Evolutionary conservation across 768 basidiomycete genomes (phyloP).

Genomic region (Tulasnella sp.): DNA sequence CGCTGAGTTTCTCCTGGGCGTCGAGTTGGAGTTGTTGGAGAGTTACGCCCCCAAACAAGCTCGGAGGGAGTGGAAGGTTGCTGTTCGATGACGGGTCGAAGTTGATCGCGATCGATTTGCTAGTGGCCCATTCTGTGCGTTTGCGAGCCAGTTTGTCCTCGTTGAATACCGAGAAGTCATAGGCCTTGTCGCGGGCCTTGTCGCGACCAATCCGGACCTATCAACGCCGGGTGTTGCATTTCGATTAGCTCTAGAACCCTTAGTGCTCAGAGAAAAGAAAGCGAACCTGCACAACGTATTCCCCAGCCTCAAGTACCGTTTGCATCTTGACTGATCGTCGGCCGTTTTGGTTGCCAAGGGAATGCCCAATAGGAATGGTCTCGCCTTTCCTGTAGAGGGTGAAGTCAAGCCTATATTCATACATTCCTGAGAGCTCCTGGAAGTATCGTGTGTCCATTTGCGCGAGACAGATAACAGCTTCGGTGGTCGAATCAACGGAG

Average conservation of each 20-base stretch:
- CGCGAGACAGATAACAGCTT: conserved; percentile 51
- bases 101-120: conserved; percentile 29
- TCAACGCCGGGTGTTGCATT: background rate
- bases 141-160: conserved; percentile 26
- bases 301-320: conserved; percentile 35
- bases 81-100: background rate
- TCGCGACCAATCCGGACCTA: conserved; percentile 10
- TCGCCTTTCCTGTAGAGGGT: conserved; percentile 50
- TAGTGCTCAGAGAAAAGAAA: background rate
- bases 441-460: conserved; percentile 53
- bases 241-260: background rate
- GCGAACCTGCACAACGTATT: conserved; percentile 39
- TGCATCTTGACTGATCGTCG: conserved; percentile 35
- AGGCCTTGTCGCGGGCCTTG: background rate
- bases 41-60: conserved; percentile 23
- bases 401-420: conserved; percentile 51
- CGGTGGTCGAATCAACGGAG: conserved; percentile 42
- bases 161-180: conserved; percentile 11
- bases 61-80: background rate
- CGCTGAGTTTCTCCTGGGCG: background rate
- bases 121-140: conserved; percentile 13
- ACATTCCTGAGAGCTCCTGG: conserved; percentile 46
- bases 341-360: conserved; percentile 33
- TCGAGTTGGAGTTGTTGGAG: background rate
- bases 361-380: conserved; percentile 31